Conservation (phyloP, 192 early-diverging fungal genomes). For the Mortierella claussenii region DNA sequence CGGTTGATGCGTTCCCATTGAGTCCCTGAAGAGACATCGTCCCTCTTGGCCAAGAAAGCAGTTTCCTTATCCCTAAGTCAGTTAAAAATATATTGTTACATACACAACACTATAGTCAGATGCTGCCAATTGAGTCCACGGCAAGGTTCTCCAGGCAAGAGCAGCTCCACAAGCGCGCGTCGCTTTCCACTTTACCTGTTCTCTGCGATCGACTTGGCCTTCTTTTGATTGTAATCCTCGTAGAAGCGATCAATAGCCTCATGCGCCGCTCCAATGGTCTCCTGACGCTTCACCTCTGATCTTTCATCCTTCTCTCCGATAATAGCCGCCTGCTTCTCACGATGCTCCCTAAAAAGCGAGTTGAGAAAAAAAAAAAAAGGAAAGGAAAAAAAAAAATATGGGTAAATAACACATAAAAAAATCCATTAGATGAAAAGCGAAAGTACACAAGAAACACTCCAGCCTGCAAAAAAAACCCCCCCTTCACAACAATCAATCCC, state of each 20-base stretch:
- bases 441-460: not conserved
- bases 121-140: no score
- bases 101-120: no score
- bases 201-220: constrained; percentile 69
- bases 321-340: constrained; percentile 64
- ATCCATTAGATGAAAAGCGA: not conserved
- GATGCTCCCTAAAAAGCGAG: constrained; percentile 66
- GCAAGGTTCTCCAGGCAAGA: no score
- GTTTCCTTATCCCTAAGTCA: constrained; percentile 52
- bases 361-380: not conserved
- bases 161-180: no score
- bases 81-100: not conserved
- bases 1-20: constrained; percentile 80
- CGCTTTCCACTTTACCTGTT: no score
- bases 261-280: constrained; percentile 68
- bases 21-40: constrained; percentile 66
- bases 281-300: constrained; percentile 62
- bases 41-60: constrained; percentile 52
- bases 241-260: constrained; percentile 82
- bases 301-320: constrained; percentile 70
- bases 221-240: constrained; percentile 83
- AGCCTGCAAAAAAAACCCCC: no score
- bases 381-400: no score
- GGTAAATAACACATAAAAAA: no score
- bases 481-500: no score